Conservation (phyloP, 352 stramenopile species). For the Globisporangium nunn region DNA sequence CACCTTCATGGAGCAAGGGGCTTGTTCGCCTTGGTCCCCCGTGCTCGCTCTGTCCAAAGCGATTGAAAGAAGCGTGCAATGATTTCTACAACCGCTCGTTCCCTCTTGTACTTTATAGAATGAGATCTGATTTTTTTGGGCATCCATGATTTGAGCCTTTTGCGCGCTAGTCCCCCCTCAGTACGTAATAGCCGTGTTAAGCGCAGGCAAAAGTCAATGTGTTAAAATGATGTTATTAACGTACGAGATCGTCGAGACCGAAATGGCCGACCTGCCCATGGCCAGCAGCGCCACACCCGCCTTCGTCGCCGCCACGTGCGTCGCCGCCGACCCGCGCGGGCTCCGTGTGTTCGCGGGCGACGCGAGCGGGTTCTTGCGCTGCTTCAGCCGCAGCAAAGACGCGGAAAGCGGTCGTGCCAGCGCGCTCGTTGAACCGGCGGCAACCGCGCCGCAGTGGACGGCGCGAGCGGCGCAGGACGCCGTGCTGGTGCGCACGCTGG, state of each 20-base stretch:
- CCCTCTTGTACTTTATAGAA: not conserved
- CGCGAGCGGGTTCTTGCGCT: slow-evolving; percentile 10
- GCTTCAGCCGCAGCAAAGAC: slow-evolving; percentile 11
- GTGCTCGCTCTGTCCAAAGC: too few relatives aligned
- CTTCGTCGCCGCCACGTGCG: slow-evolving; percentile 8
- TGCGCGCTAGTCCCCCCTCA: not conserved
- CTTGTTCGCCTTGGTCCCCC: not conserved
- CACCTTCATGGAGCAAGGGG: not conserved
- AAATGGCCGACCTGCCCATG: not conserved
- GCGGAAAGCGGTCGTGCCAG: not conserved
- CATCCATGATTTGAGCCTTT: not conserved
- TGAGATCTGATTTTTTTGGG: not conserved
- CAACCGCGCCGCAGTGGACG: slow-evolving; percentile 1
- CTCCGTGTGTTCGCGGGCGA: slow-evolving; percentile 12
- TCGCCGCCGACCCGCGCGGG: not conserved
- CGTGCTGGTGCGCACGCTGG: slow-evolving; percentile 9
- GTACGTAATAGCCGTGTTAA: not conserved
- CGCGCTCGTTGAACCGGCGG: not conserved
- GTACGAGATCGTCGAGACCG: too few relatives aligned
- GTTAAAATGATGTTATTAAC: too few relatives aligned
- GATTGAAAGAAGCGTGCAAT: too few relatives aligned
- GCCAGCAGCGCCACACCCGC: not conserved
- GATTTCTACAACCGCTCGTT: too few relatives aligned
- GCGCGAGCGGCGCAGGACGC: slow-evolving; percentile 1
- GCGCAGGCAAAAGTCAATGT: too few relatives aligned